Evolutionary conservation across 257 asterid species (phyloP).

Genomic region (Vinca minor): DNA sequence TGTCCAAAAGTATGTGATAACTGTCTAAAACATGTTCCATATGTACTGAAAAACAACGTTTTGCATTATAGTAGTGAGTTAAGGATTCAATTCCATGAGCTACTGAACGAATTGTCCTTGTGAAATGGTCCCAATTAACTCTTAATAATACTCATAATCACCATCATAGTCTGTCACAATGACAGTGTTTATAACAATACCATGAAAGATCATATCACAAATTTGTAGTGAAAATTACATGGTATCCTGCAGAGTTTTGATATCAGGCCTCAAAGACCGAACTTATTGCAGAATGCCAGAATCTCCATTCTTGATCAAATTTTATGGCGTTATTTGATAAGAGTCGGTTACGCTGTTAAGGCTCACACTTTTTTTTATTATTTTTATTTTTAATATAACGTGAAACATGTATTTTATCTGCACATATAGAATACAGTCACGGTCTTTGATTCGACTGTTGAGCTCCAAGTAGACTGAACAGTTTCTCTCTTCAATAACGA

Average conservation of each 20-base stretch:
- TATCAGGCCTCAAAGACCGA: conserved; percentile 9
- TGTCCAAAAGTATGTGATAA: too few species aligned
- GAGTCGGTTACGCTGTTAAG: too few species aligned
- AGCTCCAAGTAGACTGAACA: too few species aligned
- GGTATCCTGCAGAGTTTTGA: conserved; percentile 5
- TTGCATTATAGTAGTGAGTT: too few species aligned
- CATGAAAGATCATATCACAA: neutral
- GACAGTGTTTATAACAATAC: neutral
- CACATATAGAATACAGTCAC: too few species aligned
- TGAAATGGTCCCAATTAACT: conserved; percentile 26
- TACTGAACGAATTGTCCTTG: conserved; percentile 17
- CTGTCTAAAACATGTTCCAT: conserved; percentile 18
- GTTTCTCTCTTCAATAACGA: too few species aligned
- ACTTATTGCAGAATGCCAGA: conserved; percentile 6
- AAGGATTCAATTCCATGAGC: conserved; percentile 22
- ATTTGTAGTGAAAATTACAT: neutral
- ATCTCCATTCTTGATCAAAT: conserved; percentile 11
- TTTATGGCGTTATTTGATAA: neutral
- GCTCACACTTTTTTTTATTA: too few species aligned
- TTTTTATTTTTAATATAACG: too few species aligned
- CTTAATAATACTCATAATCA: neutral
- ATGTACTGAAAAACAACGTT: too few species aligned
- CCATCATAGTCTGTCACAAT: neutral
- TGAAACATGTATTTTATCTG: too few species aligned
- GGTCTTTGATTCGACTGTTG: too few species aligned